These are phyloP conservation scores for Sporisorium iseilematis-ciliati DNA, from an alignment of 1,284 basidiomycete species.

Conservation along the genomic window DNA sequence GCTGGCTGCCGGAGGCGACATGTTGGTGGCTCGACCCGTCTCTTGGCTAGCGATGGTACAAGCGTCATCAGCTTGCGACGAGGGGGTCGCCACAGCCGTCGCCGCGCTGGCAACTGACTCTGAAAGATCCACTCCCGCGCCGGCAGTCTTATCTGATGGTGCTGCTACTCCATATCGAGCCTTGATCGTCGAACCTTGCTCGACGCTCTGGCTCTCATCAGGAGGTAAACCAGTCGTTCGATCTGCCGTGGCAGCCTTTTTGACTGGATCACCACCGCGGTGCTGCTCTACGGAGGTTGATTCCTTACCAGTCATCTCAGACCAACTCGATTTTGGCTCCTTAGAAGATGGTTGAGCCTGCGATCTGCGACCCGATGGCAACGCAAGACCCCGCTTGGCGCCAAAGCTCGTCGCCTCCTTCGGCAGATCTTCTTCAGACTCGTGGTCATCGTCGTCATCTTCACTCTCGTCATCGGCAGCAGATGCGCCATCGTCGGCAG, in stretches of 20 bases:
- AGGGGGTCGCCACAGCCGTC: conserved; percentile 13
- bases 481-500: conserved; percentile 49
- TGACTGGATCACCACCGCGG: conserved; percentile 16
- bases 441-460: conserved; percentile 44
- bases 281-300: not conserved
- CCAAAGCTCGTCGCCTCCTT: conserved; percentile 22
- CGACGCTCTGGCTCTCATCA: conserved; percentile 71
- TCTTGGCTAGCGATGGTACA: conserved; percentile 43
- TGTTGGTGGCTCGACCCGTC: conserved; percentile 27
- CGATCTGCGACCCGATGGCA: conserved; percentile 7
- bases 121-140: conserved; percentile 11
- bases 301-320: conserved; percentile 7
- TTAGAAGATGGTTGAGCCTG: conserved; percentile 11
- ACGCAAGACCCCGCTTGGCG: conserved; percentile 10
- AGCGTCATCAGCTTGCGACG: conserved; percentile 34
- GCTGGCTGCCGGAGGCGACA: conserved; percentile 39
- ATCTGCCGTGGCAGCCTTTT: not conserved
- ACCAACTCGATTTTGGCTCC: conserved; percentile 8
- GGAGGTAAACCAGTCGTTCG: not conserved
- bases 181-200: conserved; percentile 26
- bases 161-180: not conserved
- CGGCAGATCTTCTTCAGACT: conserved; percentile 43
- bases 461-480: conserved; percentile 56
- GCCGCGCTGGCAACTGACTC: conserved; percentile 17
- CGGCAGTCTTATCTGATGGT: not conserved